Base-by-base conservation (phyloP, 257 asterid genomes). In the Solanum infundibuliforme region DNA sequence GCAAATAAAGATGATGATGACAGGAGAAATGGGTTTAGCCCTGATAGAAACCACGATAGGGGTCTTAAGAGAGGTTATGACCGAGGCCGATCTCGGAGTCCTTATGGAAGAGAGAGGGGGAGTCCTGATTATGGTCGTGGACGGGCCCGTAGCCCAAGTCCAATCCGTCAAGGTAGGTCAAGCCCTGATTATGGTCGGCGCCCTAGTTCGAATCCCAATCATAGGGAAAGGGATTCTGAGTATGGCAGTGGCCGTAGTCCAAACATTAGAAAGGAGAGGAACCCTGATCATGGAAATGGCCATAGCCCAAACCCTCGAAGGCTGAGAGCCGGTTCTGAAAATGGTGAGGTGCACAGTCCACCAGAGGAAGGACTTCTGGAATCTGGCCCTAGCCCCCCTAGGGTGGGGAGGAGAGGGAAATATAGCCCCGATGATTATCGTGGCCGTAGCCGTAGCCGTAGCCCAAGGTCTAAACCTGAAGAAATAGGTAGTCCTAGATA, bases 61-160 rank as follows among this genome's bases (percentile, higher is more conserved):
- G 94, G 96, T 71, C 98, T 95, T 27, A 91, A 90, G 76, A 92
- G 96, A 90, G 93, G 96, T 88, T 86, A 95, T 90, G 96, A 91
- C 77, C 87, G 94, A 58, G 93, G 71, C 34, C 91, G 94, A 72
- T 94, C 97, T 79, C 93, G 93, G 34, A 93, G 96, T 88, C 98
- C 96, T 23, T 90, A 91, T 86, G 90, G 91, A 35, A 92, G 98
- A 88, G 95, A 94, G 90, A 92, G 98, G 88, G 98, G 89, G 23
- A 95, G 98, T 89, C 98, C 98, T n/a, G 98, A 95, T 87, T 95
- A 94, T 89, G 98, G 97, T 8, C 94, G 90, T 58, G 93, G 93
- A 21, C 90, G 88, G 35, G 93, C 89, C 66, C 98, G 43, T 48
- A 82, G 86, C 69, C 86, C 69, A 82, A 82, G 86, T 48, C 86